Conservation (phyloP, 2,329 filamentous ascomycete species). For the Fusarium mangiferae region DNA sequence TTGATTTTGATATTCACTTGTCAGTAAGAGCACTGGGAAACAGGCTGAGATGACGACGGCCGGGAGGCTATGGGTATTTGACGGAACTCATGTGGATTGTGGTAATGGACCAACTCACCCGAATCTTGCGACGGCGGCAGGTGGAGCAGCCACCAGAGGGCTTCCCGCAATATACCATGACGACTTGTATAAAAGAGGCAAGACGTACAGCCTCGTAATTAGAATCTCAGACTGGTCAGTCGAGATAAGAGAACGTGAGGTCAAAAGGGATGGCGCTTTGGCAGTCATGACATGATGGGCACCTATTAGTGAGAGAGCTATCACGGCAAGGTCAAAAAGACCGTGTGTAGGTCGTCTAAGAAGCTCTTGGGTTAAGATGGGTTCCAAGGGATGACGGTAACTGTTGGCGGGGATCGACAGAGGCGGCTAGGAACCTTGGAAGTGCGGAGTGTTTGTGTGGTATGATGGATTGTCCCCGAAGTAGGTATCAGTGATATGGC, state of each 20-base stretch:
- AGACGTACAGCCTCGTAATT: not conserved
- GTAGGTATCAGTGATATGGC: not conserved
- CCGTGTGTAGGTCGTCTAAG: not conserved
- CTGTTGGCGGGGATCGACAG: not conserved
- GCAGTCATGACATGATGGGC: conserved; percentile 38
- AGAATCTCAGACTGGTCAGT: not conserved
- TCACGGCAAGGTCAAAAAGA: conserved; percentile 1
- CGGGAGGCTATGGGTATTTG: not conserved
- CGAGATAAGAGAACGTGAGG: conserved; percentile 1
- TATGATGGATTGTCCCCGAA: not conserved
- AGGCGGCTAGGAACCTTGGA: not conserved
- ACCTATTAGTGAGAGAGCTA: conserved; percentile 4
- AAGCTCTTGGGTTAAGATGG: conserved; percentile 4
- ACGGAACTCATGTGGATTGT: not conserved
- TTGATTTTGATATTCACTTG: conserved; percentile 39
- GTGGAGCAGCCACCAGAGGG: conserved; percentile 66
- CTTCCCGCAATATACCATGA: conserved; percentile 68
- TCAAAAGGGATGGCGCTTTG: conserved; percentile 10
- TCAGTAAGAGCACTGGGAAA: conserved; percentile 1
- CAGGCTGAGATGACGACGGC: not conserved
- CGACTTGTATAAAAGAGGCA: conserved; percentile 1
- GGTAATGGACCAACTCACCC: conserved; percentile 53
- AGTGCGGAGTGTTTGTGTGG: not conserved
- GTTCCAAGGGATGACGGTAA: not conserved
- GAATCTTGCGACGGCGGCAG: conserved; percentile 66